Percentiles rank a stretch among this genome's conserved stretches.
These are phyloP conservation scores for Sporisorium sorghi DNA, from an alignment of 1,284 basidiomycete genomes.

Conservation along the genomic window DNA sequence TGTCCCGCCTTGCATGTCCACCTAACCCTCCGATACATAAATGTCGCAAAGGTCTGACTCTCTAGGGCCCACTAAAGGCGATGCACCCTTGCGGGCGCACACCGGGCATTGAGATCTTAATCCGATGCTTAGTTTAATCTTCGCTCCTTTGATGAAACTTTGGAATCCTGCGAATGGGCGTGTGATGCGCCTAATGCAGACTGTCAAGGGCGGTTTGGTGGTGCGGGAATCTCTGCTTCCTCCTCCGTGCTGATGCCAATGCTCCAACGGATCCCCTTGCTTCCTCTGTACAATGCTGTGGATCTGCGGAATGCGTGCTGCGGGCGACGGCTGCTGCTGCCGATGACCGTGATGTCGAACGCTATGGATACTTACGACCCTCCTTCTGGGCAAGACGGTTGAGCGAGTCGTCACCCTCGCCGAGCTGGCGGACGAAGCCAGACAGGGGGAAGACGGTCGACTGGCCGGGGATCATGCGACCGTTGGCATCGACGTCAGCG, in stretches of 20 bases:
- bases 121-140: conserved; percentile 56
- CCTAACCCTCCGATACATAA: too few species aligned
- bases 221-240: neutral
- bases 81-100: conserved; percentile 8
- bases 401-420: conserved; percentile 96
- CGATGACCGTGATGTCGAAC: neutral
- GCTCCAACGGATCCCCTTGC: neutral
- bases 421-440: conserved; percentile 92
- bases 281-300: neutral
- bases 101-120: conserved; percentile 66
- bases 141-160: conserved; percentile 59
- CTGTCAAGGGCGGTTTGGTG: conserved; percentile 62
- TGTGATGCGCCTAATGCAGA: conserved; percentile 58
- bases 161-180: conserved; percentile 65
- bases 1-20: neutral
- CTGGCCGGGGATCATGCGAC: conserved; percentile 83
- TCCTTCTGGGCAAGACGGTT: conserved; percentile 96
- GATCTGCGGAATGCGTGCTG: neutral
- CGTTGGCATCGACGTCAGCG: conserved; percentile 92
- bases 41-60: conserved; percentile 68
- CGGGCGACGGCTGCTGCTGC: conserved; percentile 6
- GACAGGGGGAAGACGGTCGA: conserved; percentile 93
- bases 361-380: conserved; percentile 79
- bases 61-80: conserved; percentile 57
- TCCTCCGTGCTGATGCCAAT: neutral